Evolutionary conservation across 192 early-diverging fungal genomes (phyloP), one percentile per base, ranked within the genome.

Genomic region (Backusella tarrabulga): DNA sequence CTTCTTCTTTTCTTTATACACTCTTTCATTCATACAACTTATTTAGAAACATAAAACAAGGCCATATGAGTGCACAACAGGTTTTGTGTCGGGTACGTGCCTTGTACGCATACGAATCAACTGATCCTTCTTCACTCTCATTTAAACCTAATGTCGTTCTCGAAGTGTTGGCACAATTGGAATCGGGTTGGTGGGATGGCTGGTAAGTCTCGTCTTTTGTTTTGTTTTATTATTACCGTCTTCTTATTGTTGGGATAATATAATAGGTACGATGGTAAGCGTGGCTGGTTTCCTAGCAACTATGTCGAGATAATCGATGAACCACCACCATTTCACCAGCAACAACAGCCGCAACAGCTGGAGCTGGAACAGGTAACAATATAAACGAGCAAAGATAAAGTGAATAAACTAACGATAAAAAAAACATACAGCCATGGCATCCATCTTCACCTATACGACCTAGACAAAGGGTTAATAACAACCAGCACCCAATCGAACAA

Each of bases 101-200:
- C 29, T 84, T 95, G 74, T 97, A 96, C 78, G 93, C 96, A 80
- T 99, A 95, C 85, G 80, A 88, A 68, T 94, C 93, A 46, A 85
- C 87, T 21, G 95, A 96, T 75, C 82, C 89, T 67, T 91, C 93
- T 36, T 90, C 90, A 36, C 90, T 99, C 67, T 89, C 92, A 9
- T 97, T 99, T 83, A 87, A 86, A 68, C 87, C 90, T 76, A 94
- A 92, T 73, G 95, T 97, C 78, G 83, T 95, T 69, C 96, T 99
- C 81, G 90, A 95, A 77, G 98, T 99, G 7, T 83, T 97, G 12
- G 93, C 91, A 7, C 92, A 94, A 77, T 90, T 98, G 40, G 92
- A 95, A 77, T 95, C 95, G 0, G 98, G 97, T 15, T 99, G 98
- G 98, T 99, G 98, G 98, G 96, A 97, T 78, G 98, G 98, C 17